Evolutionary conservation across 495 filamentous ascomycete genomes (phyloP), one percentile per base, ranked within the genome.

Genomic region (Hyaloscypha finlandica): DNA sequence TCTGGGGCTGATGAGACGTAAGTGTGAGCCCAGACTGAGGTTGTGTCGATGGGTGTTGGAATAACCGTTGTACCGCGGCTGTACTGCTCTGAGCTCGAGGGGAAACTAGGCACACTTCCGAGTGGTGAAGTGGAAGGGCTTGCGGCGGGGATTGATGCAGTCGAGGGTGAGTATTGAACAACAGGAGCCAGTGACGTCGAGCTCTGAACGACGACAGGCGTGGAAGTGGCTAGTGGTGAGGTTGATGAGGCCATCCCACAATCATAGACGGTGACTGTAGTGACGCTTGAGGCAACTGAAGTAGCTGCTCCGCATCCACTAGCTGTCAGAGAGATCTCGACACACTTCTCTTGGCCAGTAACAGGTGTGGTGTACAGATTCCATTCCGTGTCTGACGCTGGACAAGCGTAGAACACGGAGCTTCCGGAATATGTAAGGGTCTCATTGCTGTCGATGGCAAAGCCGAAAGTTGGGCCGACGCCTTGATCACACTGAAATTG

Each of bases 401-500:
- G 84, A 64, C 85, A 89, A 54, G 81, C 80, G 71, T 84, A 81
- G 72, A 88, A 89, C 8, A 73, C 68, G 16, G 75, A 70, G 67
- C 74, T 78, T 33, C 80, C 81, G 30, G 80, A 71, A 55, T 73
- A 83, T 16, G 77, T 77, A 48, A 87, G 65, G 54, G 77, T 70
- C 16, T 83, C 84, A 66, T 83, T 73, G 30, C 80, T 82, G 65
- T 70, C 76, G 61, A 88, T 76, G 9, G 77, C 75, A 74, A 86
- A 88, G 39, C 82, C 82, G 8, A 75, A 45, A 53, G 76, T 76
- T 20, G 80, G 78, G 4, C 57, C 65, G 22, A 78, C 80, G 67
- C 85, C 86, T 29, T 75, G 65, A 65, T 90, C 88, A 74, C 89
- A 92, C 73, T 91, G 88, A 56, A 85, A 85, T 68, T 91, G 86